A percentile compares a stretch with the other conserved stretches of the same genome.
These are phyloP conservation scores for Colletotrichum sp. DNA, from an alignment of 2,329 filamentous ascomycete species.

Conservation along the genomic window DNA sequence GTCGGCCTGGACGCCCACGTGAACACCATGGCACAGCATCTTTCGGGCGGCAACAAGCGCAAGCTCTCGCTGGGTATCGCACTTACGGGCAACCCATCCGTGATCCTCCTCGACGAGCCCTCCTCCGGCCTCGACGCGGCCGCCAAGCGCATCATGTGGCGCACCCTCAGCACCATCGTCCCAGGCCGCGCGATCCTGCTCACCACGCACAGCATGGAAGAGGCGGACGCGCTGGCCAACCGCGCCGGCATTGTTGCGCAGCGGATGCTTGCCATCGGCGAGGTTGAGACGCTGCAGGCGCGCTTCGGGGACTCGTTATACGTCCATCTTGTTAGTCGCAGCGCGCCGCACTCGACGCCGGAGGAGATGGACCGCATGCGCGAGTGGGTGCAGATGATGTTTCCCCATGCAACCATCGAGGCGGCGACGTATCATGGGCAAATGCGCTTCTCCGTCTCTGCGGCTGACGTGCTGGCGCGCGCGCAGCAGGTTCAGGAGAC, in stretches of 20 bases:
- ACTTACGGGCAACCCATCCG: constrained; percentile 88
- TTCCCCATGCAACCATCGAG: constrained; percentile 72
- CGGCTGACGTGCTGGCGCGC: constrained; percentile 6
- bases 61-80: constrained; percentile 90
- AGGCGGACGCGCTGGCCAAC: constrained; percentile 85
- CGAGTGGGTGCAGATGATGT: constrained; percentile 65
- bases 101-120: constrained; percentile 88
- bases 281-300: constrained; percentile 71
- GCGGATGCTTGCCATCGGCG: constrained; percentile 85
- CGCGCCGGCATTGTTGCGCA: constrained; percentile 86
- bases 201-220: constrained; percentile 95
- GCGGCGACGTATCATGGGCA: constrained; percentile 48
- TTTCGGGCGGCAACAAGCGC: constrained; percentile 90
- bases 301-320: constrained; percentile 81
- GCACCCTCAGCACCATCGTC: constrained; percentile 75
- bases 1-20: constrained; percentile 78
- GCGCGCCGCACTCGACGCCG: constrained; percentile 74
- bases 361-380: constrained; percentile 72
- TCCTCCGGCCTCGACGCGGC: constrained; percentile 89
- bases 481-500: not conserved
- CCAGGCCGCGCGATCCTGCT: constrained; percentile 83
- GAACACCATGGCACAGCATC: constrained; percentile 75
- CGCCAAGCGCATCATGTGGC: constrained; percentile 93
- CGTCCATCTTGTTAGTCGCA: constrained; percentile 78
- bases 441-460: constrained; percentile 29